A percentile compares a stretch with the other conserved stretches of the same genome.
phyloP scores from a whole-genome alignment of 805 yeast genomes.

The Komagataella ulmi region DNA sequence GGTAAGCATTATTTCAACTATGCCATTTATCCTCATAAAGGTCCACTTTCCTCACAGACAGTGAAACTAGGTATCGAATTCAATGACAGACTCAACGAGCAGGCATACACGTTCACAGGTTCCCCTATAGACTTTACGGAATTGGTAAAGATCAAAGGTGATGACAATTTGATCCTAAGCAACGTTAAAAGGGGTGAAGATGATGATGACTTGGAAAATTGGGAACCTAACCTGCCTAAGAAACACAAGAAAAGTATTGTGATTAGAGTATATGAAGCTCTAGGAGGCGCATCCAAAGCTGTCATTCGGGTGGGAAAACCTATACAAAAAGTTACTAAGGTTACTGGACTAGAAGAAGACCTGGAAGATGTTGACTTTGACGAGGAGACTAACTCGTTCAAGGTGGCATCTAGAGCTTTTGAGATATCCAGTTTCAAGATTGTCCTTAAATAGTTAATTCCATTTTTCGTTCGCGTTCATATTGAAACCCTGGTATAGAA shows the following conservation, averaged over 20 bases:
- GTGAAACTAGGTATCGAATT: slow-evolving; percentile 71
- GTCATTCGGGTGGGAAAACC: slow-evolving; percentile 30
- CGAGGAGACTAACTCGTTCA: slow-evolving; percentile 11
- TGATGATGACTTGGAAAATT: slow-evolving; percentile 41
- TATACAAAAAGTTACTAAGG: slow-evolving; percentile 33
- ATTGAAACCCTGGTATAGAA: not conserved
- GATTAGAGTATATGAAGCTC: slow-evolving; percentile 70
- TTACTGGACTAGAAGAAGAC: slow-evolving; percentile 47
- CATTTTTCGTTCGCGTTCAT: not conserved
- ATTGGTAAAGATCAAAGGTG: slow-evolving; percentile 26
- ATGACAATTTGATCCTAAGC: slow-evolving; percentile 50
- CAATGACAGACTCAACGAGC: slow-evolving; percentile 34
- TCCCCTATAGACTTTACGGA: not conserved
- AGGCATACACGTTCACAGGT: slow-evolving; percentile 2
- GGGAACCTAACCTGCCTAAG: slow-evolving; percentile 27
- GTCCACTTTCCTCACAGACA: slow-evolving; percentile 46
- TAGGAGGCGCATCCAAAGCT: slow-evolving; percentile 68
- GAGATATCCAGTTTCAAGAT: slow-evolving; percentile 61
- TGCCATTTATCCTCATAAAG: slow-evolving; percentile 74
- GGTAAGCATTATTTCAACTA: slow-evolving; percentile 75
- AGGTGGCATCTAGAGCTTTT: slow-evolving; percentile 51
- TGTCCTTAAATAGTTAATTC: slow-evolving; percentile 13
- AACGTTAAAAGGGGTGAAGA: slow-evolving; percentile 82
- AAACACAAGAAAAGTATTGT: slow-evolving; percentile 37
- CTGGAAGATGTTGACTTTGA: slow-evolving; percentile 23